A percentile compares a stretch with the other conserved stretches of the same genome.
Evolutionary conservation across 2,329 filamentous ascomycete species (phyloP).

Genomic region (Hortaea werneckii): DNA sequence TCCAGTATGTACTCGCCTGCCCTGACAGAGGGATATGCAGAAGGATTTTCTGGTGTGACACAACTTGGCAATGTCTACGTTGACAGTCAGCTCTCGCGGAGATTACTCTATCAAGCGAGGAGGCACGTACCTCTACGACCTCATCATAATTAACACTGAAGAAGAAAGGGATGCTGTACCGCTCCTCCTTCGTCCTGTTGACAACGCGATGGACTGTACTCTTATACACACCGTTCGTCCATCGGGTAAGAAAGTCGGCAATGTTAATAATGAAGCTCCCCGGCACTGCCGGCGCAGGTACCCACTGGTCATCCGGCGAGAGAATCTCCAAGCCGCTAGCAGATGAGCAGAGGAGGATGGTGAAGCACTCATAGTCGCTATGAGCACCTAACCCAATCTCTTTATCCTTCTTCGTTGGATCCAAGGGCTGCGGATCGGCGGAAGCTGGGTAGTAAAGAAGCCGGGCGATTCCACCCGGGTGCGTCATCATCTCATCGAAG

Average conservation of each 20-base stretch:
- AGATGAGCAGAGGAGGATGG: conserved; percentile 18
- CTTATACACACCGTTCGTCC: conserved; percentile 37
- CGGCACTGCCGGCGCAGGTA: conserved; percentile 34
- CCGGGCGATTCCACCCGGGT: conserved; percentile 31
- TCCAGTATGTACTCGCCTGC: conserved; percentile 32
- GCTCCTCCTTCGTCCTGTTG: conserved; percentile 30
- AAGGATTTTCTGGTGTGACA: conserved; percentile 22
- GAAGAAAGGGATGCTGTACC: conserved; percentile 40
- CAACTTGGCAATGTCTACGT: conserved; percentile 27
- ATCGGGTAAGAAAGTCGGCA: conserved; percentile 41
- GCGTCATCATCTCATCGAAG: conserved; percentile 32
- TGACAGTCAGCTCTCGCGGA: neutral
- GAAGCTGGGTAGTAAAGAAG: conserved; percentile 31
- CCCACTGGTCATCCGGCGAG: conserved; percentile 32
- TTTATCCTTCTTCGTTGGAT: conserved; percentile 11
- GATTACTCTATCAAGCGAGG: neutral
- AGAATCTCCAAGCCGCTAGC: conserved; percentile 21
- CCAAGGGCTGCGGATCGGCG: conserved; percentile 14
- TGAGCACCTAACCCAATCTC: conserved; percentile 32
- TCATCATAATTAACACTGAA: conserved; percentile 34
- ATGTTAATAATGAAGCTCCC: conserved; percentile 29
- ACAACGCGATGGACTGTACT: conserved; percentile 38
- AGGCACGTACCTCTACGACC: conserved; percentile 22
- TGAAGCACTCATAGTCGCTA: conserved; percentile 23
- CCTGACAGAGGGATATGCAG: conserved; percentile 25